Evolutionary conservation across 1,284 basidiomycete genomes (phyloP), one percentile per base, ranked within the genome.

Genomic region (Microbotryum intermedium): DNA sequence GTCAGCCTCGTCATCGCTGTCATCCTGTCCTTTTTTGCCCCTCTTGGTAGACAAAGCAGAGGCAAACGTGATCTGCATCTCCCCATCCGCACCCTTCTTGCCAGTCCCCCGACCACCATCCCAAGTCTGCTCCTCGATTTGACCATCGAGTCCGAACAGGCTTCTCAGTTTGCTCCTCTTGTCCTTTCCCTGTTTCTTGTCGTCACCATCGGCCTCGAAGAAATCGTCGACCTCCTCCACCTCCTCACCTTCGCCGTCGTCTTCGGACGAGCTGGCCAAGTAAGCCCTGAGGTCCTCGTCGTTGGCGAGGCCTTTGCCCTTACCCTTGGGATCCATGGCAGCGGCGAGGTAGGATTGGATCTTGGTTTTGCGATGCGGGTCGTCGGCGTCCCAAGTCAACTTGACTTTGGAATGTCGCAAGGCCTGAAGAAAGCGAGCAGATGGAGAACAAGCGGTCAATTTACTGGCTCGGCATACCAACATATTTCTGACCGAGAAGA

Each of bases 401-500:
- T 90, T 94, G 68, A 98, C 94, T 77, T 91, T 93, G 16, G 95
- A 98, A 74, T 98, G 93, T 9, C 95, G 86, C n/a, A 99, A 82
- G 8, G 93, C 93, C 89, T 94, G 66, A 3, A 50, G 6, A n/a
- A 16, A 28, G 16, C 11, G 11, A 26, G 39, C 2, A n/a, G n/a
- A n/a, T n/a, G n/a, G 45, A 11, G 16, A 3, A 16, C 11, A 39
- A 16, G 6, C 11, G 34, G 18, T 39, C 34, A 23, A 30, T 25
- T 26, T 13, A 30, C 18, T 8, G n/a, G 29, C 23, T 28, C 29
- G 43, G 25, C 4, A 49, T n/a, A 7, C 20, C 25, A 53, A 44
- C 47, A 20, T 21, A n/a, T 20, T 34, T 1, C 30, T 5, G 11
- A 30, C 16, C 13, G 53, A 20, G n/a, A 26, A 16, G 18, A 77